A percentile compares a stretch with the other conserved stretches of the same genome.
These are phyloP conservation scores for Penicillium sp. DNA, from an alignment of 2,329 filamentous ascomycete genomes.

Conservation along the genomic window DNA sequence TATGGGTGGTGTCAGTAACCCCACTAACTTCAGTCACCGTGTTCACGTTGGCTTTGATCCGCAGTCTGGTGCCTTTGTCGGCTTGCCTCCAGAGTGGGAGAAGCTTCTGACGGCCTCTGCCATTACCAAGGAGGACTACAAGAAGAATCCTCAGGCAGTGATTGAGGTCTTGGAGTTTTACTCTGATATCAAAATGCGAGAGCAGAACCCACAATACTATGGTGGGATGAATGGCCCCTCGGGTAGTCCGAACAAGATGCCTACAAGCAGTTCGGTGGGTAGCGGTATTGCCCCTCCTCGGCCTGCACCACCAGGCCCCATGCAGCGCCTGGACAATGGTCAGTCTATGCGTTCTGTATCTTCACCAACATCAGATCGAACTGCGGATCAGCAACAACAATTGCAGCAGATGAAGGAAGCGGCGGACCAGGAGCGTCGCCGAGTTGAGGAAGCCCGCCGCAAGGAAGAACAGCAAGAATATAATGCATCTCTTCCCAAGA, in stretches of 20 bases:
- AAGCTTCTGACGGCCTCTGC: conserved; percentile 93
- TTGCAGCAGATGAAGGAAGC: conserved; percentile 56
- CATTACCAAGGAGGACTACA: conserved; percentile 97
- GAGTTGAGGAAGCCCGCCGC: conserved; percentile 56
- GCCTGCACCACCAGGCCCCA: conserved; percentile 58
- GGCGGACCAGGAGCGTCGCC: conserved; percentile 54
- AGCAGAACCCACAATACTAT: conserved; percentile 63
- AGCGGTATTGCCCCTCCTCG: conserved; percentile 67
- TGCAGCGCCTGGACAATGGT: conserved; percentile 47
- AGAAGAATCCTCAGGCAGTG: conserved; percentile 85
- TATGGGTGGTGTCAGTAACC: conserved; percentile 97
- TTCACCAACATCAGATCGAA: conserved; percentile 57
- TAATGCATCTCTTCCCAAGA: conserved; percentile 84
- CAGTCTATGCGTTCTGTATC: conserved; percentile 38
- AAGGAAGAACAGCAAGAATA: conserved; percentile 80
- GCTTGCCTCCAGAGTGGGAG: conserved; percentile 93
- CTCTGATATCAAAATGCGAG: conserved; percentile 66
- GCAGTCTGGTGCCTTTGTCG: conserved; percentile 90
- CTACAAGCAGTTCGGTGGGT: conserved; percentile 53
- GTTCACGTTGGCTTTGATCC: conserved; percentile 98
- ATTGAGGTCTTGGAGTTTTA: conserved; percentile 70
- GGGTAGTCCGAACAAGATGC: conserved; percentile 46
- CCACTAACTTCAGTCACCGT: conserved; percentile 95
- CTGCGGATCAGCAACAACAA: conserved; percentile 45
- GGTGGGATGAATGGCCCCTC: conserved; percentile 63